Evolutionary conservation across 345 rosid species (phyloP).

Genomic region (Carallia pectinifolia): DNA sequence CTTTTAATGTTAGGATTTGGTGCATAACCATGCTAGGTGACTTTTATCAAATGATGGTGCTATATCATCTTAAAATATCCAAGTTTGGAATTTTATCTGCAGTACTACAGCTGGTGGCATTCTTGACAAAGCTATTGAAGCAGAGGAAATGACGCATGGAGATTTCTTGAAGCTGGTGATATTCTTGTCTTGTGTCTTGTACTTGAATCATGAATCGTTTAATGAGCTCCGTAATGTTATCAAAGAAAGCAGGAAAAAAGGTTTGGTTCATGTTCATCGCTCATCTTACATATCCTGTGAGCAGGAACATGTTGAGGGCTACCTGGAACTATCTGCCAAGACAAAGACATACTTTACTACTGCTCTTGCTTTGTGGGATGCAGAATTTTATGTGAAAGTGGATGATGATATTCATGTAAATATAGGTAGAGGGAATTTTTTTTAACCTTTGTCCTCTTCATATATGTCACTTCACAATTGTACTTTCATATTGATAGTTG

Average conservation of each 20-base stretch:
- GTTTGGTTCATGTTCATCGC: neutral
- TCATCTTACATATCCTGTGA: slow-evolving; percentile 11
- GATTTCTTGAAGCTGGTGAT: slow-evolving; percentile 90
- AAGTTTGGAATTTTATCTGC: slow-evolving; percentile 10
- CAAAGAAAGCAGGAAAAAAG: slow-evolving; percentile 1
- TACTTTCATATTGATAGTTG: neutral
- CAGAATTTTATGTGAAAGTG: slow-evolving; percentile 89
- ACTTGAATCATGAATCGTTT: slow-evolving; percentile 5
- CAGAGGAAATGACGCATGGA: slow-evolving; percentile 59
- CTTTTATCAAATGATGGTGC: neutral
- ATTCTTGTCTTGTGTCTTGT: slow-evolving; percentile 9
- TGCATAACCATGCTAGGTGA: neutral
- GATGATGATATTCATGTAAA: slow-evolving; percentile 96
- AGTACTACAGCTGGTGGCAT: slow-evolving; percentile 52
- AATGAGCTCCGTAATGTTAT: neutral
- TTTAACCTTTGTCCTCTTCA: neutral
- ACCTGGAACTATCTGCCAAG: slow-evolving; percentile 80
- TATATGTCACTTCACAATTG: neutral
- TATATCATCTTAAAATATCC: neutral
- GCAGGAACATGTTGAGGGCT: slow-evolving; percentile 85
- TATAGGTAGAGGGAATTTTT: slow-evolving; percentile 45
- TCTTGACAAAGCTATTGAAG: slow-evolving; percentile 74
- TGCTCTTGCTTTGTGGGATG: slow-evolving; percentile 80
- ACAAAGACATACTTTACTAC: slow-evolving; percentile 75
- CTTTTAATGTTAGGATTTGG: neutral